A percentile compares a stretch with the other conserved stretches of the same genome.
Evolutionary conservation across 179 eudicot species (phyloP).

Genomic region (Silene coronaria): DNA sequence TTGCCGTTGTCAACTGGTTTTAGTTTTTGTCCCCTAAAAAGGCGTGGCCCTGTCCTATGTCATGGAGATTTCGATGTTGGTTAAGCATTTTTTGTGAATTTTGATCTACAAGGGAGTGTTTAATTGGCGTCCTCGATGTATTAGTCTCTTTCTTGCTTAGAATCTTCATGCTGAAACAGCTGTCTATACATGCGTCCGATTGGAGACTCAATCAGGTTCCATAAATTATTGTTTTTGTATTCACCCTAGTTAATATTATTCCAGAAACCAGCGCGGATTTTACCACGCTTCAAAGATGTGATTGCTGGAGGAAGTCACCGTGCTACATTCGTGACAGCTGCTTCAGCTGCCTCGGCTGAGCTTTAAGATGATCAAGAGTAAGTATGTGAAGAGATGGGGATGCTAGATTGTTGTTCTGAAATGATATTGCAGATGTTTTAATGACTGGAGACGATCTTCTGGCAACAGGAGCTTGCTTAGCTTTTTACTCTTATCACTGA

Average conservation of each 20-base stretch:
- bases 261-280: slow-evolving; percentile 59
- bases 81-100: too few relatives aligned
- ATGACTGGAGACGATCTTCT: slow-evolving; percentile 1
- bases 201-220: too few relatives aligned
- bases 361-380: slow-evolving; percentile 50
- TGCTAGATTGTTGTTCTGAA: not conserved
- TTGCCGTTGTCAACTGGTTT: too few relatives aligned
- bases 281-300: slow-evolving; percentile 71
- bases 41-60: too few relatives aligned
- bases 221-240: not conserved
- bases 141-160: too few relatives aligned
- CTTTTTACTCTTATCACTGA: not conserved
- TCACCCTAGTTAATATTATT: not conserved
- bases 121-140: too few relatives aligned
- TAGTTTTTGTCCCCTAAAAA: too few relatives aligned
- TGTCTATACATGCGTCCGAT: not conserved
- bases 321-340: slow-evolving; percentile 42
- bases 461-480: slow-evolving; percentile 11
- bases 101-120: too few relatives aligned
- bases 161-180: not conserved
- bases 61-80: too few relatives aligned
- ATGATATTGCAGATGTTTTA: slow-evolving; percentile 12
- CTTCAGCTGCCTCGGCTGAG: slow-evolving; percentile 43
- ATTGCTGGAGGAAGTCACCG: slow-evolving; percentile 59
- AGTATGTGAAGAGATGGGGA: not conserved